phyloP scores from a whole-genome alignment of 1,139 yeast genomes.

The Lodderomyces margitis region DNA sequence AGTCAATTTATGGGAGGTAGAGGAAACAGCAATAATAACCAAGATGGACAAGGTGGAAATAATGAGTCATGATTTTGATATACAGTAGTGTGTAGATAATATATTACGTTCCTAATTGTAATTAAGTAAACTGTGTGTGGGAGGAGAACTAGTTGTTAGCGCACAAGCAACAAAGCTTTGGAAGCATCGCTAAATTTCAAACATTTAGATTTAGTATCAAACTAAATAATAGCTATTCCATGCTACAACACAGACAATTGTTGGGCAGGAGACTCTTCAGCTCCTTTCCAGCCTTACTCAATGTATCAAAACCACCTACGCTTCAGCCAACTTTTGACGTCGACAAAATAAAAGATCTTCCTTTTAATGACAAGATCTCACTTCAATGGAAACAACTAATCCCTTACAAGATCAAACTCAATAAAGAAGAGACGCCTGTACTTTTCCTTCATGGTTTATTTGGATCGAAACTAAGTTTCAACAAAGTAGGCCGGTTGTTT shows the following conservation, averaged over 20 bases:
- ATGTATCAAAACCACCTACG: not conserved
- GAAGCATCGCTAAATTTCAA: no score
- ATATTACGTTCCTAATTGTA: no score
- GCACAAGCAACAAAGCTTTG: no score
- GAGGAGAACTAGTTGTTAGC: no score
- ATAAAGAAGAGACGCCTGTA: slow-evolving; percentile 25
- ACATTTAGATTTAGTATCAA: no score
- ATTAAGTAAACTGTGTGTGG: no score
- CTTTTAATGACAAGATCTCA: slow-evolving; percentile 11
- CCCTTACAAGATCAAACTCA: slow-evolving; percentile 6
- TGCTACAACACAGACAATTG: not conserved
- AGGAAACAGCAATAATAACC: slow-evolving; percentile 11
- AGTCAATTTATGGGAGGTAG: slow-evolving; percentile 52
- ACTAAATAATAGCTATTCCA: no score
- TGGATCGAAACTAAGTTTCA: slow-evolving; percentile 44
- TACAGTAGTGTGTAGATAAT: not conserved
- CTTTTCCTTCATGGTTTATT: slow-evolving; percentile 50
- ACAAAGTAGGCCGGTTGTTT: slow-evolving; percentile 35
- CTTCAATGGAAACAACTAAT: slow-evolving; percentile 10
- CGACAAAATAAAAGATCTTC: slow-evolving; percentile 13
- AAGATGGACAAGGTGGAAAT: slow-evolving; percentile 6
- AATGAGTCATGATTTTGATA: slow-evolving; percentile 3
- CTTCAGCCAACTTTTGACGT: slow-evolving; percentile 7
- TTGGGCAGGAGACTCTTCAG: not conserved
- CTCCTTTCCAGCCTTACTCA: not conserved